phyloP scores from a whole-genome alignment of 2,329 filamentous ascomycete species.

The Calcarisporium arbuscula region DNA sequence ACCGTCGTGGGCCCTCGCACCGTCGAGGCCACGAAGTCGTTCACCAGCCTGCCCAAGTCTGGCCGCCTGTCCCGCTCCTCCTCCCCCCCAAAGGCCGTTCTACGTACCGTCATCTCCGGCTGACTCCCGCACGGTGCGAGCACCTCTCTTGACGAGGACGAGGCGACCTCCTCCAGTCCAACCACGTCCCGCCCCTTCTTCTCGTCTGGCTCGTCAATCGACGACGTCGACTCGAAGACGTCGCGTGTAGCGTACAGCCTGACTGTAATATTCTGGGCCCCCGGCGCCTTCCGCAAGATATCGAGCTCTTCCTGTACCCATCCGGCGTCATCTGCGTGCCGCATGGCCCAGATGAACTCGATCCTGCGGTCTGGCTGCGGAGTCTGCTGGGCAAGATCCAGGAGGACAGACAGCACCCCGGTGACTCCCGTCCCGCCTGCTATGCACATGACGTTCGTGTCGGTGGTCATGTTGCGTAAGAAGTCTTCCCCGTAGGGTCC shows the following conservation, averaged over 20 bases:
- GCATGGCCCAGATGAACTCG: constrained; percentile 60
- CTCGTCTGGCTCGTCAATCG: constrained; percentile 13
- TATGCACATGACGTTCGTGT: constrained; percentile 33
- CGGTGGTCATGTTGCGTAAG: constrained; percentile 30
- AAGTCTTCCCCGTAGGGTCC: constrained; percentile 57
- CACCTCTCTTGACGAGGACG: constrained; percentile 20
- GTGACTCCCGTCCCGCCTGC: constrained; percentile 35
- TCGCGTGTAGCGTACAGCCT: constrained; percentile 56
- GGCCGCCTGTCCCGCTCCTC: constrained; percentile 38
- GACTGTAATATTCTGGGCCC: constrained; percentile 40
- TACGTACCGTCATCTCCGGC: constrained; percentile 20
- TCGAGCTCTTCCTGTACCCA: constrained; percentile 56
- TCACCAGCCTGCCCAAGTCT: constrained; percentile 39
- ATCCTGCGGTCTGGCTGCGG: constrained; percentile 41
- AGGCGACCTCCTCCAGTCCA: constrained; percentile 13
- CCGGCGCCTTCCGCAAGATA: constrained; percentile 30
- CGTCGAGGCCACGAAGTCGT: constrained; percentile 40
- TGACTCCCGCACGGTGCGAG: constrained; percentile 21
- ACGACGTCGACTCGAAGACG: constrained; percentile 11
- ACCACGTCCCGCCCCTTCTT: constrained; percentile 12
- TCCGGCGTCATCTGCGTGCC: constrained; percentile 44
- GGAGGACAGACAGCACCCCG: constrained; percentile 30
- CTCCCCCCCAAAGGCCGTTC: too few relatives aligned
- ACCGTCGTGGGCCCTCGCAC: constrained; percentile 45
- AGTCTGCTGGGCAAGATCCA: constrained; percentile 29